Percentiles rank a stretch among this genome's conserved stretches.
These are phyloP conservation scores for Halenospora varia DNA, from an alignment of 495 filamentous ascomycete species.

Conservation along the genomic window DNA sequence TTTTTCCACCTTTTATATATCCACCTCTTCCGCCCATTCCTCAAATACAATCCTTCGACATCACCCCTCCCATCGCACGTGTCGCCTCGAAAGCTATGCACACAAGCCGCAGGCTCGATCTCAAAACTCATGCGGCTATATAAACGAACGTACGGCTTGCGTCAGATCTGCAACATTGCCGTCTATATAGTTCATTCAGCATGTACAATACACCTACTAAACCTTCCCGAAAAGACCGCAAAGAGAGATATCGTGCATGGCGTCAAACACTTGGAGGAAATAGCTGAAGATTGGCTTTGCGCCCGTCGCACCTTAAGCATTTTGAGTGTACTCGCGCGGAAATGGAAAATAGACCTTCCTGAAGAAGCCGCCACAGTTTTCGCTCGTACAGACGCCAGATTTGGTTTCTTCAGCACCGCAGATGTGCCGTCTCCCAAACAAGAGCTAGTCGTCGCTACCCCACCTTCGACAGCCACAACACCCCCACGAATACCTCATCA, in stretches of 20 bases:
- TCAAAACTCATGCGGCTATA: slow-evolving; percentile 91
- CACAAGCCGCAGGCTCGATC: slow-evolving; percentile 79
- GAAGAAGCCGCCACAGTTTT: slow-evolving; percentile 75
- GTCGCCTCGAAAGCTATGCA: slow-evolving; percentile 86
- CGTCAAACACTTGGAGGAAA: slow-evolving; percentile 91
- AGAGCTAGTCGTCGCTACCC: slow-evolving; percentile 15
- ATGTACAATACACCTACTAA: slow-evolving; percentile 91
- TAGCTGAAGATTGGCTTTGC: slow-evolving; percentile 91
- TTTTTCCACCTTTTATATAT: slow-evolving; percentile 96
- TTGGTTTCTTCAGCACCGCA: slow-evolving; percentile 47
- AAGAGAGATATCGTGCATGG: slow-evolving; percentile 85
- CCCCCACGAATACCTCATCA: slow-evolving; percentile 2
- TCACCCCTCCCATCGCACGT: slow-evolving; percentile 85
- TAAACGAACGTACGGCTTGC: slow-evolving; percentile 83
- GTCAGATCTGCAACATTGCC: slow-evolving; percentile 91
- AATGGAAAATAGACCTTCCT: slow-evolving; percentile 85
- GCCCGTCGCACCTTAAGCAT: slow-evolving; percentile 82
- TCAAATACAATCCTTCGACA: slow-evolving; percentile 76
- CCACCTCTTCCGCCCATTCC: slow-evolving; percentile 93
- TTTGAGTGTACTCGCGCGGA: slow-evolving; percentile 75
- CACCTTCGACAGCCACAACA: slow-evolving; percentile 14
- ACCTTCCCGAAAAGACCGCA: slow-evolving; percentile 85
- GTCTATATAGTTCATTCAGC: slow-evolving; percentile 94
- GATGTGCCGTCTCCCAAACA: slow-evolving; percentile 49
- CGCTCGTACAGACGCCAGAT: slow-evolving; percentile 55